Base-by-base conservation (phyloP, 2,329 filamentous ascomycete genomes). In the Periglandula ipomoeae region DNA sequence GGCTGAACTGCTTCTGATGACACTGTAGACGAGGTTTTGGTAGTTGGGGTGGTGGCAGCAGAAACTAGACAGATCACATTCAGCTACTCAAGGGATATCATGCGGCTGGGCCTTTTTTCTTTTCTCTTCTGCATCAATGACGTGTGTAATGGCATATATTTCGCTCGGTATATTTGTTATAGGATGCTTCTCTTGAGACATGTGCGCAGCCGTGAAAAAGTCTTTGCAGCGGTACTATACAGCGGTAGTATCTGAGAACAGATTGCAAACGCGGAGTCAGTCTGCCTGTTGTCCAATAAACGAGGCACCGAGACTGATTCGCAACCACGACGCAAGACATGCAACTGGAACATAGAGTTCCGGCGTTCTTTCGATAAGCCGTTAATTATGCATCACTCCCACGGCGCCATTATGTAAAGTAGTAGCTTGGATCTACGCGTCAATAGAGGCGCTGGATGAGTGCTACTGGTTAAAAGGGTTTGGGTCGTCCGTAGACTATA, bases 31-130 rank as follows among this genome's bases (percentile, higher is more conserved):
- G 52, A 64, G 55, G 53, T 50, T 56, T 52, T 51, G 53, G n/a
- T 55, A 55, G 54, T 52, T 40, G 53, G 53, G 52, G 55, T 55
- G 57, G 59, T 58, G 58, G 57, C 57, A 59, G 55, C 58, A 59
- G 61, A 58, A 53, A 62, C 58, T 65, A 65, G 61, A 65, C 61
- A 65, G 58, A 66, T 51, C 55, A 62, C 55, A 62, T 59, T 59
- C 62, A 64, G 62, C 61, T 63, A 61, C 55, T 59, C 57, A 56
- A 61, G 63, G 66, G 60, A 64, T 62, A 62, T 62, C 57, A 59
- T 61, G 62, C 61, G 61, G 59, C 59, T 64, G 61, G 64, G 56
- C 59, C 65, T 65, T 63, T 61, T 26, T 17, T 11, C 15, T 40
- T 44, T 23, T 26, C 27, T 24, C 26, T 46, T 62, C 67, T 63